These are phyloP conservation scores for Naganishia onofrii DNA, from an alignment of 768 basidiomycete species.

Conservation along the genomic window DNA sequence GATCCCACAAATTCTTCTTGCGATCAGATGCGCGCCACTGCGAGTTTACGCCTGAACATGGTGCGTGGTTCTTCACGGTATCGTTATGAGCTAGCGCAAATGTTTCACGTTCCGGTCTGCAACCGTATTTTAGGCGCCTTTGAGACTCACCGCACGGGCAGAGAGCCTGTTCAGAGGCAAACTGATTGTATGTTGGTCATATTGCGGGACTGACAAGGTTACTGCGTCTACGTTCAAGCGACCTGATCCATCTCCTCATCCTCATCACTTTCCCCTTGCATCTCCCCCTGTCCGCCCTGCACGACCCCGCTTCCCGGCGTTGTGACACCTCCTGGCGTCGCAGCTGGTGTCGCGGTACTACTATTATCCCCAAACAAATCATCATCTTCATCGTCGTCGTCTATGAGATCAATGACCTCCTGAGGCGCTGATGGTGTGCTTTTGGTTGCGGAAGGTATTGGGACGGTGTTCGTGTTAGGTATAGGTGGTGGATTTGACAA, in stretches of 20 bases:
- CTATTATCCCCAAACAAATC: slow-evolving; percentile 16
- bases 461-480: background rate
- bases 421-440: background rate
- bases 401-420: background rate
- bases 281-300: background rate
- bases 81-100: too few relatives aligned
- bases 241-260: slow-evolving; percentile 24
- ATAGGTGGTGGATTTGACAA: background rate
- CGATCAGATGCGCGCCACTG: too few relatives aligned
- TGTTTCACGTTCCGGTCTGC: too few relatives aligned
- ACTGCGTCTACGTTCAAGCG: background rate
- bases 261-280: background rate
- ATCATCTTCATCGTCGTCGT: slow-evolving; percentile 16
- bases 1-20: too few relatives aligned
- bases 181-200: too few relatives aligned
- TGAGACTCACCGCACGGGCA: too few relatives aligned
- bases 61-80: too few relatives aligned
- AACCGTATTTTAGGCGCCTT: too few relatives aligned
- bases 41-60: too few relatives aligned
- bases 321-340: too few relatives aligned
- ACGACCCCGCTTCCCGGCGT: background rate
- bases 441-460: background rate
- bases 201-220: too few relatives aligned
- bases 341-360: background rate
- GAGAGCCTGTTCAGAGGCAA: too few relatives aligned